Base-by-base conservation (phyloP, 1,284 basidiomycete species). In the Boletus albobrunnescens region DNA sequence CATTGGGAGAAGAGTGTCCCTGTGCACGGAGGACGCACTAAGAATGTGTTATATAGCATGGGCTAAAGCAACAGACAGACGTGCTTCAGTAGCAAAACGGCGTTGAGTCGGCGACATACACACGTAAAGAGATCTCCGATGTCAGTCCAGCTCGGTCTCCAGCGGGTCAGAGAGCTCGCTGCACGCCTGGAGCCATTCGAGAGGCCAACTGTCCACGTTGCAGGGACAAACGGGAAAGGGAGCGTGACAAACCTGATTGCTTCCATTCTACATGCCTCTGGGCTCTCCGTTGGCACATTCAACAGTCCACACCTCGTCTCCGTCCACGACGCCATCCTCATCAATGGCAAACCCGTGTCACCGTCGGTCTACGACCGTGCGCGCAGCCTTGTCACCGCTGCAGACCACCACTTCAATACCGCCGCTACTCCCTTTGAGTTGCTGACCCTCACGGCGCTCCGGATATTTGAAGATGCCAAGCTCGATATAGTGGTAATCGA, bases 171-270 rank as follows among this genome's bases (percentile, higher is more conserved):
- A 19, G 67, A 55, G 6, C 73, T 96, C 3, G 75, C 87, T 42
- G 51, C 63, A 5, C 65, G 75, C 44, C 74, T 97, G 2, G 83
- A 82, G 0, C 71, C 76, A 0, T 84, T 87, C 58, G 79, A 72
- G 0, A 80, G 91, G 2, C 94, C 94, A 0, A 91, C 94, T 1
- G 77, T 94, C 31, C 96, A 99, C 63, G 79, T 99, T 43, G 86
- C 93, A 4, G 95, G 96, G 0, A 99, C 96, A 0, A 99, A 99
- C 68, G 95, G 95, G 24, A 99, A 99, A 68, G 96, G 96, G 23
- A 94, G 88, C 50, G 91, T 94, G 10, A 86, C 91, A 8, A 85
- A 87, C 2, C 74, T 94, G 43, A 70, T 97, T 12, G 82, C 91
- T 4, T 88, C 87, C 16, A 84, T 93, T 53, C 70, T 98, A 13